Percentiles rank a stretch among this genome's conserved stretches.
Conservation (phyloP, 2,329 filamentous ascomycete species). For the Ophiostoma sp. region DNA sequence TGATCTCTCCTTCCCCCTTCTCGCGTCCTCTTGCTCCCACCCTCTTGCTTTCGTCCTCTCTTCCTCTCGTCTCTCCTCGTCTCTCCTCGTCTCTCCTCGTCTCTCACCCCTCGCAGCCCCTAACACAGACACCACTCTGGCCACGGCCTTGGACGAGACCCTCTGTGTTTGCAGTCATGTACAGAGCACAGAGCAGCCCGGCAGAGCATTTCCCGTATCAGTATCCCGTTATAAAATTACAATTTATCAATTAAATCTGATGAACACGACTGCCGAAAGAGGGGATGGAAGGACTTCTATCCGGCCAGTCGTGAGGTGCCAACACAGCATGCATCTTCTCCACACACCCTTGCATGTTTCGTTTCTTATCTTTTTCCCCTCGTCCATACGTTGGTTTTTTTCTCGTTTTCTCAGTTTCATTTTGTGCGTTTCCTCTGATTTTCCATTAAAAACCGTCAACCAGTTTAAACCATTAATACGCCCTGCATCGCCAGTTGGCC, state of each 20-base stretch:
- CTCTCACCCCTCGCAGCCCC: too few relatives aligned
- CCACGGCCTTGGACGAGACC: constrained; percentile 20
- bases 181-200: background rate
- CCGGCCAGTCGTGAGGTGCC: constrained; percentile 15
- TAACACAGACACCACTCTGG: background rate
- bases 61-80: background rate
- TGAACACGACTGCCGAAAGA: background rate
- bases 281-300: background rate
- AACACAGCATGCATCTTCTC: constrained; percentile 10
- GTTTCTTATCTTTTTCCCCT: background rate
- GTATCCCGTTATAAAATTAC: background rate
- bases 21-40: too few relatives aligned
- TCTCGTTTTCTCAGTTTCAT: constrained; percentile 3
- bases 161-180: background rate
- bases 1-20: background rate
- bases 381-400: background rate
- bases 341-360: background rate
- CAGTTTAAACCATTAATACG: background rate
- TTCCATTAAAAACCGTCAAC: background rate
- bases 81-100: background rate
- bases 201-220: too few relatives aligned
- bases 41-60: background rate
- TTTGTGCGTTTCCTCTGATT: background rate
- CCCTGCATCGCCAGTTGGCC: background rate
- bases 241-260: background rate